These are phyloP conservation scores for Penicillium taxi DNA, from an alignment of 495 filamentous ascomycete genomes.

Conservation along the genomic window DNA sequence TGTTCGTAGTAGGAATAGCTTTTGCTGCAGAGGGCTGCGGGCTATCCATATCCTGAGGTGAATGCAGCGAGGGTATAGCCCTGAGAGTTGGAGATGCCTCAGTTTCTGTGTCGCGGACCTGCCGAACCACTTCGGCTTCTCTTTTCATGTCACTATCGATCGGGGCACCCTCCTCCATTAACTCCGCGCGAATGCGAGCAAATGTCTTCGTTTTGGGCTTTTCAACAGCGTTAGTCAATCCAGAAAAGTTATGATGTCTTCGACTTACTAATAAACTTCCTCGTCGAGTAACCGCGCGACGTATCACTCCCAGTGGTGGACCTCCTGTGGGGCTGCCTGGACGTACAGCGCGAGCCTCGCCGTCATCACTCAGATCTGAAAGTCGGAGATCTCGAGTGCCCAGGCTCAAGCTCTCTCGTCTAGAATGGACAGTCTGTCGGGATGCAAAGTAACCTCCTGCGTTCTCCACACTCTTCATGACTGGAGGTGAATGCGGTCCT, in stretches of 20 bases:
- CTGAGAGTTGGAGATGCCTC: slow-evolving; percentile 32
- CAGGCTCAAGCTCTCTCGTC: slow-evolving; percentile 78
- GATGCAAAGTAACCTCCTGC: slow-evolving; percentile 39
- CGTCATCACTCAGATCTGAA: slow-evolving; percentile 80
- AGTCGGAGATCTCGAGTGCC: slow-evolving; percentile 81
- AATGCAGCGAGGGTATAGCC: slow-evolving; percentile 34
- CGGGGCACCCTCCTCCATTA: slow-evolving; percentile 79
- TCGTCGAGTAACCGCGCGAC: slow-evolving; percentile 69
- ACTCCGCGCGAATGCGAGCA: slow-evolving; percentile 80
- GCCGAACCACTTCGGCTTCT: slow-evolving; percentile 89
- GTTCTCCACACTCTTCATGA: slow-evolving; percentile 53
- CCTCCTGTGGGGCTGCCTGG: slow-evolving; percentile 38
- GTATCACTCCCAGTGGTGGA: slow-evolving; percentile 45
- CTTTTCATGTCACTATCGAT: slow-evolving; percentile 81
- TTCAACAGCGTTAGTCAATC: background rate
- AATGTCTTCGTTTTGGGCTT: slow-evolving; percentile 93
- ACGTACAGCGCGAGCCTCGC: slow-evolving; percentile 40
- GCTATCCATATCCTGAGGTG: slow-evolving; percentile 45
- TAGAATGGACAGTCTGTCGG: slow-evolving; percentile 44
- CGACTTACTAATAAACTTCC: slow-evolving; percentile 75
- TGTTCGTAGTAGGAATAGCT: slow-evolving; percentile 49
- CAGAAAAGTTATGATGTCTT: slow-evolving; percentile 1
- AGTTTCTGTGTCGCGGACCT: slow-evolving; percentile 71
- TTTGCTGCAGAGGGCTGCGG: slow-evolving; percentile 55
- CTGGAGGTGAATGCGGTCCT: slow-evolving; percentile 53